These are phyloP conservation scores for Pelagomonas calceolata DNA, from an alignment of 108 stramenopile genomes.

Conservation along the genomic window DNA sequence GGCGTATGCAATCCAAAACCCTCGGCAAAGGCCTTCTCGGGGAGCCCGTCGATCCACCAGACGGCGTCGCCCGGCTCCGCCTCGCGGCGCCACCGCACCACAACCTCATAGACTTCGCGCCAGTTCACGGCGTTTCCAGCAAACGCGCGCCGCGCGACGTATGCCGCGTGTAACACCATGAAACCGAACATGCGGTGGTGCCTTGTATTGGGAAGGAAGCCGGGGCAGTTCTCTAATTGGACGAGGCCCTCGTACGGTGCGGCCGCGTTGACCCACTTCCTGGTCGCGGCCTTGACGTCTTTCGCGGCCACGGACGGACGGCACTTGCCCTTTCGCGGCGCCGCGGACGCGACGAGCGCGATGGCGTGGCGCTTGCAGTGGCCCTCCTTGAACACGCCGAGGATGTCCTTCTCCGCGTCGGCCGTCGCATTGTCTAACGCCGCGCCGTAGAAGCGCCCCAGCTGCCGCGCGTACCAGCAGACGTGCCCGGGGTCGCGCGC, in stretches of 20 bases:
- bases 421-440: conserved; percentile 13
- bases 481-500: conserved; percentile 21
- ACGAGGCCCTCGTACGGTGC: conserved; percentile 3
- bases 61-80: conserved; percentile 35
- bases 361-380: conserved; percentile 28
- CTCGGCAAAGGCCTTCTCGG: conserved; percentile 19
- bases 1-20: conserved; percentile 36
- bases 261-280: conserved; percentile 8
- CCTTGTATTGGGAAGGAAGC: conserved; percentile 24
- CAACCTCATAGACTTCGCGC: conserved; percentile 26
- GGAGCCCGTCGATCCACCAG: conserved; percentile 36
- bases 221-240: conserved; percentile 22
- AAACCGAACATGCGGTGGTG: conserved; percentile 35
- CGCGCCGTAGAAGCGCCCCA: conserved; percentile 15
- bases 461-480: conserved; percentile 25
- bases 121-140: conserved; percentile 9
- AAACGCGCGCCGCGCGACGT: conserved; percentile 10
- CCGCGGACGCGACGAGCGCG: conserved; percentile 4
- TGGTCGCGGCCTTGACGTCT: background rate
- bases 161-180: conserved; percentile 21
- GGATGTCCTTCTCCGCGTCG: conserved; percentile 15
- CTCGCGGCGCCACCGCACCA: conserved; percentile 28
- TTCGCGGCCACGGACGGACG: background rate
- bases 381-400: conserved; percentile 28
- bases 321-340: background rate